Base-by-base conservation (phyloP, 140 eudicot species). In the Flaveria floridana region DNA sequence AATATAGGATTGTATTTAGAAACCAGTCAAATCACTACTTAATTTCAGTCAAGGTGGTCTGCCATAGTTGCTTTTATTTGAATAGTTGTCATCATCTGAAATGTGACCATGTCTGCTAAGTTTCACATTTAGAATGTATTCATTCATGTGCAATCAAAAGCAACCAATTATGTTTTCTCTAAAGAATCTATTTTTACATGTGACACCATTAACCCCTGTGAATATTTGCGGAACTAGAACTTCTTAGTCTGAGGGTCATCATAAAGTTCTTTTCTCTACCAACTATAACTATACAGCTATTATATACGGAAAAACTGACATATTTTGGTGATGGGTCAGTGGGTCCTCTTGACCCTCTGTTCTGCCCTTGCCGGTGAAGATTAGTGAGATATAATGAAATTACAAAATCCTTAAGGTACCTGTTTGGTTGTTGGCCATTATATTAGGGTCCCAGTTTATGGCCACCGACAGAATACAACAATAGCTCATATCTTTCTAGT, bases 81-180 rank as follows among this genome's bases (percentile, higher is more conserved):
- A 68, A 66, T 66, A 47, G 56, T 55, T 79, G 42, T 62, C 82
- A 76, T 58, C 44, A 65, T 64, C 23, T 61, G 16, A 26, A 71
- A 72, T 77, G 75, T 72, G 76, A 77, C 16, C 19, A 72, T 56
- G 82, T 82, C 66, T 71, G 65, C 25, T 48, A 76, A 65, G 70
- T 64, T 73, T 74, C 71, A 47, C 52, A 56, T 80, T 13, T 69
- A 57, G 65, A 59, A 50, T 69, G 50, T 59, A n/a, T 41, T 50
- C 53, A 37, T 69, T 56, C 83, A 80, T 82, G 83, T 74, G 82
- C 74, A 66, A 44, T 65, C 52, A 52, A 53, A 69, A 78, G 67
- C 12, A 63, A 48, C 9, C 14, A 34, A 50, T 70, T 30, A 47
- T 41, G 56, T 30, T 61, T 47, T 70, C 56, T 37, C 58, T 21